Conservation (phyloP, 306 rosid species). For the Abrus pulchellus region DNA sequence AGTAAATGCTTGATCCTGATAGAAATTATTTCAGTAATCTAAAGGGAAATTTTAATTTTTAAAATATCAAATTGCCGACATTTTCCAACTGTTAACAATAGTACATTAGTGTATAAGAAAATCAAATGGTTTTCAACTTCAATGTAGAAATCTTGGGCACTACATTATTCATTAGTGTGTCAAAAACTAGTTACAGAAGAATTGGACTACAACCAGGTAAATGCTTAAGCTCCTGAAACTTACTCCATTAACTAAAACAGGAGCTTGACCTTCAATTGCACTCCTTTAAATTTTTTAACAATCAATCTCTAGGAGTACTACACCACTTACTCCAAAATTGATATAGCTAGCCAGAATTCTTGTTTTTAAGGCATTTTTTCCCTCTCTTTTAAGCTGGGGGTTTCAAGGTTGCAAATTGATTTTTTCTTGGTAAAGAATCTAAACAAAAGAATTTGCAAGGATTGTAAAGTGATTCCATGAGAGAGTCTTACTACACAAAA, state of each 20-base stretch:
- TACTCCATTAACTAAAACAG: conserved; percentile 18
- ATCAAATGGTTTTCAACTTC: conserved; percentile 24
- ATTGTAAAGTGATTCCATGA: no score
- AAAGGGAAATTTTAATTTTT: neutral
- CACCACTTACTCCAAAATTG: neutral
- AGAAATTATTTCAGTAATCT: conserved; percentile 12
- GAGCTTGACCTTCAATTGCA: conserved; percentile 28
- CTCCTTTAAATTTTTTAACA: conserved; percentile 25
- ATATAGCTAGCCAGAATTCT: conserved; percentile 33
- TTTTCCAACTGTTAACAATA: neutral
- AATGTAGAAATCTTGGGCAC: conserved; percentile 27
- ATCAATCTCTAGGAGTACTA: conserved; percentile 15
- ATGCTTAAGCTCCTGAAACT: conserved; percentile 32
- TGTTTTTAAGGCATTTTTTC: no score
- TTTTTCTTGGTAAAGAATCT: no score
- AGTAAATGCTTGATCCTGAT: conserved; percentile 27
- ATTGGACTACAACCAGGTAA: conserved; percentile 33
- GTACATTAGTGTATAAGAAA: conserved; percentile 19
- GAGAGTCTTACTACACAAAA: no score
- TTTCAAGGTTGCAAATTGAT: no score
- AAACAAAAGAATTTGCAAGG: no score
- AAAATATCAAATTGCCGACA: conserved; percentile 13
- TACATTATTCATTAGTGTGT: neutral
- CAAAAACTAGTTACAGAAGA: conserved; percentile 24
- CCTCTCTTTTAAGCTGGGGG: neutral